Evolutionary conservation across 2,329 filamentous ascomycete species (phyloP).

Genomic region (Lasiodiplodia gonubiensis): DNA sequence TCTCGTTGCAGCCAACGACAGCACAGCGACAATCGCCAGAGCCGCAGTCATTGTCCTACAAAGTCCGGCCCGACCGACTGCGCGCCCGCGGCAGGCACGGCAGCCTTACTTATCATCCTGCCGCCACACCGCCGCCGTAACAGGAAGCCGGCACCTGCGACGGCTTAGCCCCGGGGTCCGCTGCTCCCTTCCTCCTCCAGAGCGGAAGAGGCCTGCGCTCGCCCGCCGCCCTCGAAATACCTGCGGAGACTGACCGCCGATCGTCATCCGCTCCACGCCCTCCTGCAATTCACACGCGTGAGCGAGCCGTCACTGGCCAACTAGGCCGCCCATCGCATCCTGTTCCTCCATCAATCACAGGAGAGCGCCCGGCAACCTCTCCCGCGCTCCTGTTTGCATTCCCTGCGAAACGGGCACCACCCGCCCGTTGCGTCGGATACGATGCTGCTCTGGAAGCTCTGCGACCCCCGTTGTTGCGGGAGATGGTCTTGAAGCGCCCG

Average conservation of each 20-base stretch:
- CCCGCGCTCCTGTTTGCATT: neutral
- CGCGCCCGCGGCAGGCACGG: neutral
- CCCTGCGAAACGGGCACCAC: neutral
- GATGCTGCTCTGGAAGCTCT: neutral
- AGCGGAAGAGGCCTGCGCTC: neutral
- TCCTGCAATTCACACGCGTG: constrained; percentile 20
- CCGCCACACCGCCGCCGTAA: neutral
- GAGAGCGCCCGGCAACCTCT: neutral
- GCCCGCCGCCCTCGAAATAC: neutral
- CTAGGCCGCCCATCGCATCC: constrained; percentile 1
- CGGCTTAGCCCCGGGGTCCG: neutral
- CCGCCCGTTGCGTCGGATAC: neutral
- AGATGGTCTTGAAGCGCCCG: neutral
- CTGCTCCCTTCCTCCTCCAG: neutral
- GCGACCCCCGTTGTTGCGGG: constrained; percentile 2
- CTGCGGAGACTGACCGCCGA: constrained; percentile 11
- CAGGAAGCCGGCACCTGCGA: neutral
- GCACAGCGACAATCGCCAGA: neutral
- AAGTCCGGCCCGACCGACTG: neutral
- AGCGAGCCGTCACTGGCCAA: neutral
- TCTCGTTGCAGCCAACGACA: neutral
- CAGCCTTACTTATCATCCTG: neutral
- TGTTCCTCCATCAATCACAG: constrained; percentile 23
- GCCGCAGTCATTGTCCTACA: constrained; percentile 1
- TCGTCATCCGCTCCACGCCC: constrained; percentile 18